Base-by-base conservation (phyloP, 108 stramenopile genomes). In the Conticribra weissflogii region DNA sequence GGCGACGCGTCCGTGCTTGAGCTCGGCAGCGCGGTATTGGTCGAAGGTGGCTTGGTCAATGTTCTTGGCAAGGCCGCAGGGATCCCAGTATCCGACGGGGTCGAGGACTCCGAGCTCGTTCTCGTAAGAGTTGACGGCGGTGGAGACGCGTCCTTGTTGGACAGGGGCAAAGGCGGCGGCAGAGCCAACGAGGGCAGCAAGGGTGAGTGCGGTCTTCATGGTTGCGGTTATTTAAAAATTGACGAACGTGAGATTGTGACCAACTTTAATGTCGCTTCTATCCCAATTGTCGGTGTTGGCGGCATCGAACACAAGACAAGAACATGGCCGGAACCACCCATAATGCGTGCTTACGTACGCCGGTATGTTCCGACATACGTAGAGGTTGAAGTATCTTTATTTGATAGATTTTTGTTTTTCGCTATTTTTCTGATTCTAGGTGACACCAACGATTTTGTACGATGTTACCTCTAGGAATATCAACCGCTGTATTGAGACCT, bases 1-100 rank as follows among this genome's bases (percentile, higher is more conserved):
- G 67, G 90, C 65, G 56, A 96, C 84, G 56, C 96, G 90, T 57
- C 96, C 96, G 87, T 97, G 96, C 90, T 95, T 95, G 74, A 93
- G 68, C 79, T 95, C 94, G 51, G 88, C 94, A 71, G 81, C 85
- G 51, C 93, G 93, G 64, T 89, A 86, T 60, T 89, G 76, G 44
- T 86, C 84, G 70, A 81, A 83, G 15, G 72, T 66, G 59, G 80
- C 83, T 44, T 80, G 83, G 34, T 82, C 76, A 76, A 82, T 82
- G 72, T 73, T 53, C 58, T 54, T 62, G 36, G 84, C 67, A 69
- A 87, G 75, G 46, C 86, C 86, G 19, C 84, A 78, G 24, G 86
- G 86, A 74, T 88, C 85, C 62, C 68, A 86, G 80, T 60, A 83
- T 72, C 85, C 85, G 33, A 81, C 57, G 57, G 85, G 84, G 44